These are phyloP conservation scores for Mortierella sp. DNA, from an alignment of 371 early-diverging fungal species.

Conservation along the genomic window DNA sequence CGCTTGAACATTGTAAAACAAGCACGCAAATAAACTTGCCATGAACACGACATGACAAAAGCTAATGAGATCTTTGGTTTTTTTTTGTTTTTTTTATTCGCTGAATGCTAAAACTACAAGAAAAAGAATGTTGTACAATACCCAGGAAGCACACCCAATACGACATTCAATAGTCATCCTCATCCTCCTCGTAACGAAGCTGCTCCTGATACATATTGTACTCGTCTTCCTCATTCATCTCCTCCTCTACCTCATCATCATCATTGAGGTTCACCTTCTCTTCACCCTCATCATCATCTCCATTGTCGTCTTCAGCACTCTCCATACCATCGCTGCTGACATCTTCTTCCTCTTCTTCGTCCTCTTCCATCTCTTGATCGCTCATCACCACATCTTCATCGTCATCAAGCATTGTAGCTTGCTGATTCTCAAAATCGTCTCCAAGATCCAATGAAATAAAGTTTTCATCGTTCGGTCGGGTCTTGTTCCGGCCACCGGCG, in stretches of 20 bases:
- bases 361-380: conserved; percentile 34
- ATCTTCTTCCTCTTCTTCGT: conserved; percentile 33
- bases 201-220: conserved; percentile 15
- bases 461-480: conserved; percentile 39
- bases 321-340: conserved; percentile 23
- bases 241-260: conserved; percentile 5
- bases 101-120: conserved; percentile 3
- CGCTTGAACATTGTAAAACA: not conserved
- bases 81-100: not conserved
- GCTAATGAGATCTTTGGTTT: not conserved
- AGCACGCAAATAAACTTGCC: too few relatives aligned
- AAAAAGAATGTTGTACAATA: not conserved
- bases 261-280: conserved; percentile 16
- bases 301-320: conserved; percentile 33
- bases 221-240: conserved; percentile 33
- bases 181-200: conserved; percentile 21
- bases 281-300: conserved; percentile 18
- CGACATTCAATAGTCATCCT: conserved; percentile 12
- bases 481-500: not conserved
- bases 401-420: conserved; percentile 19
- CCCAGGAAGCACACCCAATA: not conserved
- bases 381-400: conserved; percentile 35
- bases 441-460: conserved; percentile 49
- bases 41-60: not conserved
- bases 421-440: conserved; percentile 30